A percentile compares a stretch with the other conserved stretches of the same genome.
Evolutionary conservation across 148 eudicot species (phyloP).

Genomic region (Rhododendron vialii): DNA sequence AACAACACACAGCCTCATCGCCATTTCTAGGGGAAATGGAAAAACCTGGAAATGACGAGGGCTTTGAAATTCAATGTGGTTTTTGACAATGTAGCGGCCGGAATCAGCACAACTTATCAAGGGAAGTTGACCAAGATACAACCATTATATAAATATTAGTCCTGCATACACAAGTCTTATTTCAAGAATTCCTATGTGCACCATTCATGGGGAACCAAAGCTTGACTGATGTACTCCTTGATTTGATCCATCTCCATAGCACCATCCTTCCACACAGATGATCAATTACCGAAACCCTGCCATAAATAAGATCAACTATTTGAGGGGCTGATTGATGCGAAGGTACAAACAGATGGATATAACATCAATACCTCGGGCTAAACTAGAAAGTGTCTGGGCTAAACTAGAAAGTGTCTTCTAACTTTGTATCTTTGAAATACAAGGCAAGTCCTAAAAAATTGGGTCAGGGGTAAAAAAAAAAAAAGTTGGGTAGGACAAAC

Average conservation of each 20-base stretch:
- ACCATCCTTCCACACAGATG: neutral
- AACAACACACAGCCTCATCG: neutral
- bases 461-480: neutral
- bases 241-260: constrained; percentile 1
- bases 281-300: constrained; percentile 6
- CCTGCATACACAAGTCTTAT: neutral
- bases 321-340: neutral
- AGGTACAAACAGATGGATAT: neutral
- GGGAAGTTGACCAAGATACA: neutral
- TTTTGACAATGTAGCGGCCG: neutral
- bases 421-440: neutral
- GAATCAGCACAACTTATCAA: neutral
- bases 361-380: neutral
- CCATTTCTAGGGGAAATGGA: neutral
- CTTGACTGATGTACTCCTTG: neutral
- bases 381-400: neutral
- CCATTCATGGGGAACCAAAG: neutral
- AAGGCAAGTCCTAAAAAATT: neutral
- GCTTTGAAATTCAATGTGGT: neutral
- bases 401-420: neutral
- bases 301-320: neutral
- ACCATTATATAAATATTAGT: neutral
- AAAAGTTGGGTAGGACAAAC: neutral
- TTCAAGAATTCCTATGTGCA: neutral
- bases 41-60: neutral